phyloP scores from a whole-genome alignment of 148 eudicot species.

The Chenopodium berlandieri region DNA sequence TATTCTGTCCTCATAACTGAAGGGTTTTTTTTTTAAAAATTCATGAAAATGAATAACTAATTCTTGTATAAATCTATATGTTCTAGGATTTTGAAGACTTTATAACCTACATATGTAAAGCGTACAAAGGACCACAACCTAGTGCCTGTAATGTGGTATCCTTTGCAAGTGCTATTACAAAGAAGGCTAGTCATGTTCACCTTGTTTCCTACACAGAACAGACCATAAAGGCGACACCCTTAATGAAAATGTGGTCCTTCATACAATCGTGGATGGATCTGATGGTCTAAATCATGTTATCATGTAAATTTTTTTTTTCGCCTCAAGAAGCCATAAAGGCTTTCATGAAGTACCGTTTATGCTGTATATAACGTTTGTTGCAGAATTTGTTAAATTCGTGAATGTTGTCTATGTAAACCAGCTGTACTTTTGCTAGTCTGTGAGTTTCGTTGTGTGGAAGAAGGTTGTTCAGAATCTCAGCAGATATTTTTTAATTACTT shows the following conservation, averaged over 20 bases:
- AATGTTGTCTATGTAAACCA: not conserved
- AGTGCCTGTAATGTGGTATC: constrained; percentile 47
- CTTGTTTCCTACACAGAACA: constrained; percentile 32
- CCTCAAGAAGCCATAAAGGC: not conserved
- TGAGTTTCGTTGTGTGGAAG: not conserved
- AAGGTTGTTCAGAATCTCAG: not conserved
- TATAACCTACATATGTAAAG: constrained; percentile 62
- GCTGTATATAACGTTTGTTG: not conserved
- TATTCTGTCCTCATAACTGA: not conserved
- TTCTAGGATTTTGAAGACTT: constrained; percentile 60
- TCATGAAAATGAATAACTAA: not conserved
- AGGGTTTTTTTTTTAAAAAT: too few relatives aligned
- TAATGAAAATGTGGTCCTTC: constrained; percentile 21
- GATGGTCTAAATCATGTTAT: constrained; percentile 25
- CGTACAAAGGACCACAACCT: constrained; percentile 60
- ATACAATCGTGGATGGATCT: constrained; percentile 27
- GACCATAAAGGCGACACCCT: constrained; percentile 21
- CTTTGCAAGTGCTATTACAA: constrained; percentile 15
- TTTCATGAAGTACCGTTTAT: not conserved
- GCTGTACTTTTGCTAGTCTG: not conserved
- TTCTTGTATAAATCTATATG: not conserved
- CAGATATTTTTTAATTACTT: not conserved
- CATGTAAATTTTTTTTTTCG: constrained; percentile 3
- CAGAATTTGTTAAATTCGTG: not conserved
- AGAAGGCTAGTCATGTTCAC: constrained; percentile 18